Evolutionary conservation across 2,329 filamentous ascomycete species (phyloP).

Genomic region (Tolypocladium ophioglossoides): DNA sequence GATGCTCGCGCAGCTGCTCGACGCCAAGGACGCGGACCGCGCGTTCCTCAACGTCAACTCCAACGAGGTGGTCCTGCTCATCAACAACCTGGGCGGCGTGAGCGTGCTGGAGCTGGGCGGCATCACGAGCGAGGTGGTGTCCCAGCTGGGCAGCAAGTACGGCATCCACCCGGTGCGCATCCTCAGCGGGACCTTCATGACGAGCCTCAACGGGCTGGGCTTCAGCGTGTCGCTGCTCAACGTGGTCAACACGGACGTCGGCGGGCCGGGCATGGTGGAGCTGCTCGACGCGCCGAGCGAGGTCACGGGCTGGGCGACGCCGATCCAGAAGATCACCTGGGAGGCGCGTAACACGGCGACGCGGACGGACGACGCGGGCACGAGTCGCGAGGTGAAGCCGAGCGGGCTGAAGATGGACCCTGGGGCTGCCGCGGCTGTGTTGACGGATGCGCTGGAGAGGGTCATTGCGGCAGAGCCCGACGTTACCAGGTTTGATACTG

Average conservation of each 20-base stretch:
- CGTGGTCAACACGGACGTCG: constrained; percentile 46
- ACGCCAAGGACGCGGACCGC: constrained; percentile 56
- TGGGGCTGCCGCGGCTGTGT: constrained; percentile 33
- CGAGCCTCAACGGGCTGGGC: constrained; percentile 63
- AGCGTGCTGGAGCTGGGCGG: constrained; percentile 62
- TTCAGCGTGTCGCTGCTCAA: constrained; percentile 66
- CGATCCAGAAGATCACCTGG: constrained; percentile 54
- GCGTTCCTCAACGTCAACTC: constrained; percentile 55
- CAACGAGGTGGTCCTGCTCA: constrained; percentile 55
- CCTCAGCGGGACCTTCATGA: constrained; percentile 65
- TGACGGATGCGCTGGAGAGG: constrained; percentile 47
- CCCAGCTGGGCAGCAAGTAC: constrained; percentile 47
- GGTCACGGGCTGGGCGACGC: constrained; percentile 59
- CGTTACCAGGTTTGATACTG: constrained; percentile 64
- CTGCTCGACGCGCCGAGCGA: constrained; percentile 60
- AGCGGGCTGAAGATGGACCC: constrained; percentile 45
- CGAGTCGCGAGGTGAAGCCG: constrained; percentile 23
- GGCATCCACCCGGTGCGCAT: constrained; percentile 54
- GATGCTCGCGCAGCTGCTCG: constrained; percentile 62
- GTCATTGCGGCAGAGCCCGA: constrained; percentile 60
- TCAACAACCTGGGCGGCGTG: constrained; percentile 70
- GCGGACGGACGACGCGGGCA: constrained; percentile 25
- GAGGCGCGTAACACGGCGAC: constrained; percentile 40
- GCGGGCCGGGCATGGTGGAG: constrained; percentile 53
- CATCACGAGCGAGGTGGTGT: constrained; percentile 57